These are phyloP conservation scores for Penicillium sp. DNA, from an alignment of 2,329 filamentous ascomycete species.

Conservation along the genomic window DNA sequence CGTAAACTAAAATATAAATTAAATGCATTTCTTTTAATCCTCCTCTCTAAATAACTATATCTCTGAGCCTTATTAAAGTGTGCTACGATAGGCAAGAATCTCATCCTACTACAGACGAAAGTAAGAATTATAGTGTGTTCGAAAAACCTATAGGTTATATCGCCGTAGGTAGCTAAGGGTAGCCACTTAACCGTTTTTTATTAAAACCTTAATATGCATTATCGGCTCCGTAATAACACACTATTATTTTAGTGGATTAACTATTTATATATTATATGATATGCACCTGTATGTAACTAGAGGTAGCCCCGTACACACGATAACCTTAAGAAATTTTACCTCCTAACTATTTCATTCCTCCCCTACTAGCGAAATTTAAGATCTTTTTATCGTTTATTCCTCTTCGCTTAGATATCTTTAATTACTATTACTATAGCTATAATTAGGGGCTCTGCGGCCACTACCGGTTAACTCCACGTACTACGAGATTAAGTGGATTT, in stretches of 20 bases:
- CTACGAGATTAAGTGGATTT: slow-evolving; percentile 2
- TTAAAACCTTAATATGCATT: background rate
- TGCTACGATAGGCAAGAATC: no score
- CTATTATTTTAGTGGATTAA: background rate
- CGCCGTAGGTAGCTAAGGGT: background rate
- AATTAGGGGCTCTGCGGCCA: background rate
- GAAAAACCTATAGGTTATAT: no score
- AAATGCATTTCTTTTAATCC: no score
- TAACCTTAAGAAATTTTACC: slow-evolving; percentile 2
- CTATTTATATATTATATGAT: slow-evolving; percentile 3
- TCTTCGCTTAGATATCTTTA: background rate
- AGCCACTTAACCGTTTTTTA: background rate
- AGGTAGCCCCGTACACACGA: slow-evolving; percentile 5
- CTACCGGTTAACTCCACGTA: slow-evolving; percentile 1
- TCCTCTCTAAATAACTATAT: no score
- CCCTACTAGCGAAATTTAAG: slow-evolving; percentile 1
- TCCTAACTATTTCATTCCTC: slow-evolving; percentile 3
- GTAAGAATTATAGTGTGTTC: no score
- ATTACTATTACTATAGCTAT: background rate
- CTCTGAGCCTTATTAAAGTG: no score
- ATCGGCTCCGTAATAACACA: background rate
- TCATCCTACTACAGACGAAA: no score
- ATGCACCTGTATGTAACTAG: slow-evolving; percentile 3
- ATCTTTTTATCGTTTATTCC: background rate
- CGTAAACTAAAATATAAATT: no score